Evolutionary conservation across 2,329 filamentous ascomycete species (phyloP), one percentile per base, ranked within the genome.

Genomic region (Cladosporium austrohemisphaericum): DNA sequence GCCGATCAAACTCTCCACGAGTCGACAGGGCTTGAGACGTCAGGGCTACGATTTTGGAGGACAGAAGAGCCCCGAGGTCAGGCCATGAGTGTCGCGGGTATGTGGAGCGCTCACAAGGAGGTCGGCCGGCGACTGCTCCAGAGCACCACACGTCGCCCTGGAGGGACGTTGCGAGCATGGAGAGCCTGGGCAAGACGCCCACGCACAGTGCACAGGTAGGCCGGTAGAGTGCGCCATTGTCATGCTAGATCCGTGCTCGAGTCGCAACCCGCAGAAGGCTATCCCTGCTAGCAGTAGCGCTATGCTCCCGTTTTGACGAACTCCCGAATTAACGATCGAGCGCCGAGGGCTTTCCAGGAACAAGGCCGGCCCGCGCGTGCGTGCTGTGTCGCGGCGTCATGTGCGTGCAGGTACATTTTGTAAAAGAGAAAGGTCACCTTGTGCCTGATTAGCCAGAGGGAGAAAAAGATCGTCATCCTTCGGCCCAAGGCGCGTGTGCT

Each of bases 191-290:
- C 33, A 29, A 37, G 44, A 23, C 44, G 31, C 25, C n/a, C 5
- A n/a, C 25, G 44, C 44, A 47, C 44, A 47, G 44, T 32, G 44
- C 44, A 38, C 44, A 3, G 18, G n/a, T 7, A 20, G 44, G 44
- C 33, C 11, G 18, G 3, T 8, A 13, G 19, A 19, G 23, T 14
- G 18, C 18, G 22, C 44, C 44, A 31, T 37, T 28, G 44, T 47
- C 44, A 38, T 47, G 44, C 44, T 47, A 47, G 44, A 47, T 4
- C 18, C 33, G 44, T 47, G 33, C 33, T 31, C 35, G 44, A 47
- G 16, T 47, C 44, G 19, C 19, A 5, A 23, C 44, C 33, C 44
- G 33, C 35, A 38, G 25, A 36, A 18, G 16, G n/a, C 23, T 8
- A 37, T 20, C 44, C 44, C 44, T 47, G 44, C 44, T 47, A 47